Percentiles rank a stretch among this genome's conserved stretches.
phyloP scores from a whole-genome alignment of 108 stramenopile species.

The Cyclostephanos tholiformis region DNA sequence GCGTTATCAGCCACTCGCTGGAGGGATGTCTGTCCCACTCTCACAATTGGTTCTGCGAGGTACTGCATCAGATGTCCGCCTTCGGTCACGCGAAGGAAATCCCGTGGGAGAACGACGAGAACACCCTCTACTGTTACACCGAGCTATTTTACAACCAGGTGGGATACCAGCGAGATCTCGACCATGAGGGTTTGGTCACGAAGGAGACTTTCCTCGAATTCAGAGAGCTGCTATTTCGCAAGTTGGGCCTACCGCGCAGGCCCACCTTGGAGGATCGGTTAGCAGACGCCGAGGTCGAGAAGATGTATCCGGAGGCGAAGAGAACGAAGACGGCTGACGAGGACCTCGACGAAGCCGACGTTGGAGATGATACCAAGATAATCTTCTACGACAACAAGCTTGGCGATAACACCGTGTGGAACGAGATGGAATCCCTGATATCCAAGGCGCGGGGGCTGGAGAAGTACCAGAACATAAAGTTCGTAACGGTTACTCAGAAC shows the following conservation, averaged over 20 bases:
- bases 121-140: conserved; percentile 41
- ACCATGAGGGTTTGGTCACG: conserved; percentile 30
- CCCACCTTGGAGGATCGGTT: conserved; percentile 21
- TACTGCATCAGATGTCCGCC: conserved; percentile 48
- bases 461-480: conserved; percentile 39
- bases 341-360: conserved; percentile 3
- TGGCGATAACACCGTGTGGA: conserved; percentile 34
- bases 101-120: conserved; percentile 36
- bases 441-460: conserved; percentile 29
- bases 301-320: neutral
- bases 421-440: conserved; percentile 42
- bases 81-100: conserved; percentile 45
- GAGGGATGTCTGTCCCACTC: conserved; percentile 39
- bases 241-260: conserved; percentile 39
- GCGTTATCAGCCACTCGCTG: conserved; percentile 39
- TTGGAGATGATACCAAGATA: conserved; percentile 26
- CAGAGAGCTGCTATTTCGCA: conserved; percentile 35
- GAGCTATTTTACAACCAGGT: conserved; percentile 34
- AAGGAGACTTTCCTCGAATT: conserved; percentile 30
- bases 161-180: conserved; percentile 23
- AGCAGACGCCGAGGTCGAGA: conserved; percentile 7
- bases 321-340: neutral
- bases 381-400: conserved; percentile 46
- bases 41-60: conserved; percentile 39
- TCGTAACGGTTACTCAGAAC: conserved; percentile 33